Base-by-base conservation (phyloP, 345 rosid genomes). In the Bretschneidera sinensis region DNA sequence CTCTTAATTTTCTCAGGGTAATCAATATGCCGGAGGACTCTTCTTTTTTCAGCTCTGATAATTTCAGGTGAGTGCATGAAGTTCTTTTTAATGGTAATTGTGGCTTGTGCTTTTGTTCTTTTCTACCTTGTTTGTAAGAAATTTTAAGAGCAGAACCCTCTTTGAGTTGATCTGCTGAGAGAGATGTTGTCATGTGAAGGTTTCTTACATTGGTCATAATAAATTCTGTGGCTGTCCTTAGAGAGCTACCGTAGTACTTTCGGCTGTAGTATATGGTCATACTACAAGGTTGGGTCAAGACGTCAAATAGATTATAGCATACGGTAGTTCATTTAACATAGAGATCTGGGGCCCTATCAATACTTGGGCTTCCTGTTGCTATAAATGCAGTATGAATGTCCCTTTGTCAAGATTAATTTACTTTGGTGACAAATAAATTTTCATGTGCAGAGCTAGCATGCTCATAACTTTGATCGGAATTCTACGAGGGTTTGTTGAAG, bases 61-160 rank as follows among this genome's bases (percentile, higher is more conserved):
- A 71, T 66, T 94, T 94, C 79, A 88, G 95, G 97, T 92, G 60
- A 34, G 81, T 57, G 45, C 45, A 9, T 39, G n/a, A n/a, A n/a
- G 15, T 39, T 1, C 15, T 14, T 5, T 39, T 39, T 39, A 5
- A 5, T 39, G 45, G 16, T 39, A 39, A 39, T 14, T 11, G 4
- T 39, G 15, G 45, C 45, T 39, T 39, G 6, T 14, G 10, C 45
- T 39, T 13, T 39, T 39, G 16, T 39, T 39, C 11, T 39, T 9
- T 39, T 4, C 33, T 28, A n/a, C n/a, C n/a, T n/a, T n/a, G n/a
- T n/a, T n/a, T n/a, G n/a, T n/a, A n/a, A n/a, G n/a, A n/a, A n/a
- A n/a, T n/a, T 8, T 8, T 28, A 8, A 28, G 33, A 28, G 33
- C 33, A 2, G 33, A 28, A 2, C 33, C 33, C 33, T 28, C 33